Evolutionary conservation across 2,329 filamentous ascomycete species (phyloP), one percentile per base, ranked within the genome.

Genomic region (Alternaria hordeiaustralica): DNA sequence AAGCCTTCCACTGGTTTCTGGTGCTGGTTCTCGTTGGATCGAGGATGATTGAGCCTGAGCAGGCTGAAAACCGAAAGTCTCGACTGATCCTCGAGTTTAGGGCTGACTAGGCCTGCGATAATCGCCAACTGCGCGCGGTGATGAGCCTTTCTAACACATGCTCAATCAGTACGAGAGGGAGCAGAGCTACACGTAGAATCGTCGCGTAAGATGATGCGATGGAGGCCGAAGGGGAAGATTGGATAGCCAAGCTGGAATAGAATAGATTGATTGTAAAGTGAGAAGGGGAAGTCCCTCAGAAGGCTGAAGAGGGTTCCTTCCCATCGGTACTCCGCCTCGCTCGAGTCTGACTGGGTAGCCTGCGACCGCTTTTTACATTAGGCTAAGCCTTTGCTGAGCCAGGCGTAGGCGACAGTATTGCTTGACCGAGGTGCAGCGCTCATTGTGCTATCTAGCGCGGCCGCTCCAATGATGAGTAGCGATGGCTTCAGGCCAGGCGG

Each of bases 401-500:
- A 50, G 21, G 51, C 63, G 51, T 45, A 60, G 65, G 62, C 66
- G 58, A 64, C 57, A 64, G 57, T 53, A 56, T 60, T 65, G 63
- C 66, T 66, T 64, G 65, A 67, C 63, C 56, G 55, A 65, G 61
- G 60, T 71, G 68, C 70, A 64, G 60, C 49, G 23, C 53, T 53
- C 55, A 45, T 25, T 46, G 47, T 57, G 33, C 60, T 43, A 30
- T 66, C 36, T 43, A 49, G 43, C 36, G 53, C 18, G 41, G 41
- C 41, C 57, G 54, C 57, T 65, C 72, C 71, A 74, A 73, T 72
- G 53, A 65, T 15, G 58, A 45, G 36, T 28, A 55, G 33, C 36
- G 25, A 66, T 72, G 71, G 72, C 68, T 65, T 64, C 26, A 44
- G 45, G 33, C 65, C 64, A 69, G 65, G 66, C 47, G 58, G 70